Evolutionary conservation across 805 yeast species (phyloP), one percentile per base, ranked within the genome.

Genomic region (Candida hungchunana): DNA sequence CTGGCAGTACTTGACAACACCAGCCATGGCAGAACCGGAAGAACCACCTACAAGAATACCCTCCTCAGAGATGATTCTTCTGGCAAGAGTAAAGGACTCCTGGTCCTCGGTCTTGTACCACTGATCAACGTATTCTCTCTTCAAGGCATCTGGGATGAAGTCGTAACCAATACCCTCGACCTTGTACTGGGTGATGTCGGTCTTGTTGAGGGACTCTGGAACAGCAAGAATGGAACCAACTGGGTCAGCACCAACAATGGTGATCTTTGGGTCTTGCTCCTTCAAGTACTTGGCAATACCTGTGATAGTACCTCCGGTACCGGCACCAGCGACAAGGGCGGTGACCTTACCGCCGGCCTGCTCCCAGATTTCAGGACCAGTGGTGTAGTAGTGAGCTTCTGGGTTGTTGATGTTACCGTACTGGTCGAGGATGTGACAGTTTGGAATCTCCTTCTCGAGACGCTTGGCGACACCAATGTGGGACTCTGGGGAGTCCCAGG

Each of bases 81-180:
- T 73, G 25, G 95, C 90, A 50, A 81, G 75, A 38, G 75, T 68
- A 67, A 85, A 86, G 26, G 90, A 75, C 46, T 81, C 88, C 40
- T 77, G 72, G 58, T 85, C 95, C 47, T 82, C 88, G 28, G 94
- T 84, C 68, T 85, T 85, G 68, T 80, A 73, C 95, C 95, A 85
- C 44, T 69, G 64, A 59, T 85, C 93, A 18, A 85, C 80, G 34
- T 63, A 59, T 12, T 59, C 50, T 62, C 93, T 73, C 53, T 79
- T 67, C 58, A 85, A 71, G 15, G 82, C 95, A 35, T 83, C 83
- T 33, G 95, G 95, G 43, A 85, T 67, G 56, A 85, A 85, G 63
- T 85, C 95, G 60, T 85, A 85, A 48, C 95, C 95, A 48, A 85
- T 85, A 61, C 95, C 95, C 64, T 85, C 95, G 32, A 86, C 95